These are phyloP conservation scores for Candida stauntonica DNA, from an alignment of 805 yeast species.

Conservation along the genomic window DNA sequence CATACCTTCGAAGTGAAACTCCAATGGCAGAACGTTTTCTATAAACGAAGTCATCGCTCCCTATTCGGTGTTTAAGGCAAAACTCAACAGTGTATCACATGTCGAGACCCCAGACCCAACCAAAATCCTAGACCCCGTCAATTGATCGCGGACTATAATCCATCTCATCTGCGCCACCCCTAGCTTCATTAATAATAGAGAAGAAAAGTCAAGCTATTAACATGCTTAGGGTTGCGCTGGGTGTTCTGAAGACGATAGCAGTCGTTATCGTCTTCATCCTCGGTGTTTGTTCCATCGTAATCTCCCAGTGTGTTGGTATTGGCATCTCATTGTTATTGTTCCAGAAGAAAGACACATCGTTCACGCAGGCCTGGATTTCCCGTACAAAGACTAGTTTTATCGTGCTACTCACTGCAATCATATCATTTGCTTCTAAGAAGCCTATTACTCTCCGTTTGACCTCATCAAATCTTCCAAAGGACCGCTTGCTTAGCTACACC, in stretches of 20 bases:
- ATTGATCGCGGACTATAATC: no score
- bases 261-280: conserved; percentile 12
- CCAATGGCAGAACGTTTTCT: not conserved
- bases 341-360: conserved; percentile 30
- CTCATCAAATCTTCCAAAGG: conserved; percentile 31
- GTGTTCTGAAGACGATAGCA: conserved; percentile 2
- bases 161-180: not conserved
- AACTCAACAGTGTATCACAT: no score
- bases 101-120: no score
- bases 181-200: no score
- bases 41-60: no score
- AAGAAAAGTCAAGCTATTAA: no score
- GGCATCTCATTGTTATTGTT: conserved; percentile 15
- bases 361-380: conserved; percentile 40
- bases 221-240: conserved; percentile 2
- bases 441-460: conserved; percentile 52
- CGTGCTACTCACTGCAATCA: conserved; percentile 45
- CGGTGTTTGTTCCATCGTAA: conserved; percentile 42
- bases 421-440: conserved; percentile 39
- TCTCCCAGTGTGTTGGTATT: conserved; percentile 41
- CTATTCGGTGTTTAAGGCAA: no score
- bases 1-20: not conserved
- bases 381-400: conserved; percentile 58
- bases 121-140: no score
- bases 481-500: conserved; percentile 8